Conservation (phyloP, 2,329 filamentous ascomycete species). For the Dactylellina drechsleri region DNA sequence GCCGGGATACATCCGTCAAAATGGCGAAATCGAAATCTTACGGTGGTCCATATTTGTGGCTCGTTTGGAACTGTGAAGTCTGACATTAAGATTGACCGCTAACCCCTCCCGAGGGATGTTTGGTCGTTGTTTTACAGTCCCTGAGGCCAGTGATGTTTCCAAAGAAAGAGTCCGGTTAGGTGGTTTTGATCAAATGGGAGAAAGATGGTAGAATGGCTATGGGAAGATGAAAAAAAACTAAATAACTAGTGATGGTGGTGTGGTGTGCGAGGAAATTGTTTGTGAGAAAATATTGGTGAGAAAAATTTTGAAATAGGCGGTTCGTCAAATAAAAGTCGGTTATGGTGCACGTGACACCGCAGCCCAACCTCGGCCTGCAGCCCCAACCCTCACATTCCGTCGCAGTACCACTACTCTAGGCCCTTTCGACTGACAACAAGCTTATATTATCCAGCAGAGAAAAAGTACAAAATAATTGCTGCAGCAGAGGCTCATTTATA, state of each 20-base stretch:
- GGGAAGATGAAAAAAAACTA: background rate
- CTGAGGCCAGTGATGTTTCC: background rate
- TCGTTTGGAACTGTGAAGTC: constrained; percentile 19
- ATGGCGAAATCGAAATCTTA: constrained; percentile 12
- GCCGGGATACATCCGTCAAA: background rate
- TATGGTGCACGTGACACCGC: constrained; percentile 20
- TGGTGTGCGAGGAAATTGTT: background rate
- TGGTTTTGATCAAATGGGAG: background rate
- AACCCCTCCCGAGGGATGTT: constrained; percentile 32
- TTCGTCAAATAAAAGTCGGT: constrained; percentile 7
- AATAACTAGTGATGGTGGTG: background rate
- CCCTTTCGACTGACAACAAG: too few species aligned
- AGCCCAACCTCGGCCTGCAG: background rate
- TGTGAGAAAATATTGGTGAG: background rate
- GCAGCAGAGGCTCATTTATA: too few species aligned
- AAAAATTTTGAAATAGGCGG: constrained; percentile 9
- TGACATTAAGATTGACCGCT: constrained; percentile 34
- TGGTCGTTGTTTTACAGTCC: background rate
- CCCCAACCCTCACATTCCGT: background rate
- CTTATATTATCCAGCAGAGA: too few species aligned
- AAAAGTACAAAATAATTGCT: too few species aligned
- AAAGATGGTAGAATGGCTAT: background rate
- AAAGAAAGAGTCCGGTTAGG: background rate
- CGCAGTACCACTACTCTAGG: too few species aligned
- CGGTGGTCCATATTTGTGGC: constrained; percentile 50